Evolutionary conservation across 2,329 filamentous ascomycete genomes (phyloP).

Genomic region (Colletotrichum theobromicola): DNA sequence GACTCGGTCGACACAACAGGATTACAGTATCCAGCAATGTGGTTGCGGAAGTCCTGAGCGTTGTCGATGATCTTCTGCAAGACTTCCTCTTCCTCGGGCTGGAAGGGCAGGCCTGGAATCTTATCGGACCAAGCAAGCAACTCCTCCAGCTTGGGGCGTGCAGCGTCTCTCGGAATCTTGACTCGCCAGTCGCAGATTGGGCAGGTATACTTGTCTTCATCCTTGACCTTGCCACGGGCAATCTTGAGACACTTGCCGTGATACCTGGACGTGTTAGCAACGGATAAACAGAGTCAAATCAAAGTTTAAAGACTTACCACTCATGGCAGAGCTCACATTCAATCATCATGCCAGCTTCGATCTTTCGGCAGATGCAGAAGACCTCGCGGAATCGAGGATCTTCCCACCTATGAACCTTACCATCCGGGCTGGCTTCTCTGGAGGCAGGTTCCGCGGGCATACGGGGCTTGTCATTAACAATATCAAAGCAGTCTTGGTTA

Average conservation of each 20-base stretch:
- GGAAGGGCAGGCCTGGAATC: slow-evolving; percentile 82
- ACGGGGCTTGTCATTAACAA: slow-evolving; percentile 81
- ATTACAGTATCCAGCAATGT: slow-evolving; percentile 81
- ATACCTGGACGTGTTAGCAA: slow-evolving; percentile 64
- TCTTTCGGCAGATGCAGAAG: slow-evolving; percentile 93
- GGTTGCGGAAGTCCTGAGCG: slow-evolving; percentile 82
- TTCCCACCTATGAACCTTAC: slow-evolving; percentile 60
- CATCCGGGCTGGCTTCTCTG: slow-evolving; percentile 71
- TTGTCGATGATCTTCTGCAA: slow-evolving; percentile 86
- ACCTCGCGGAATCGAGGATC: slow-evolving; percentile 75
- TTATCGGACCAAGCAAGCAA: slow-evolving; percentile 85
- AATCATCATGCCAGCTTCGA: slow-evolving; percentile 99
- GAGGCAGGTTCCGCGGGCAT: slow-evolving; percentile 92
- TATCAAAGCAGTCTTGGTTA: slow-evolving; percentile 90
- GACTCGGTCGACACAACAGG: slow-evolving; percentile 81
- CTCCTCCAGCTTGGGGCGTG: slow-evolving; percentile 93
- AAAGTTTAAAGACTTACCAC: too few relatives aligned
- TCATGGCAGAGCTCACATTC: slow-evolving; percentile 98
- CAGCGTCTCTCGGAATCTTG: slow-evolving; percentile 95
- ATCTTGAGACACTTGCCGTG: slow-evolving; percentile 99
- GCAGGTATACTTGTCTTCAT: slow-evolving; percentile 97
- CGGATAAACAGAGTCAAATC: slow-evolving; percentile 5
- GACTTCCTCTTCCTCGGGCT: slow-evolving; percentile 91
- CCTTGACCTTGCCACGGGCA: slow-evolving; percentile 95
- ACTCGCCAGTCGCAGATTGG: slow-evolving; percentile 98